phyloP scores from a whole-genome alignment of 2,329 filamentous ascomycete genomes.

The Cryphonectria radicalis region DNA sequence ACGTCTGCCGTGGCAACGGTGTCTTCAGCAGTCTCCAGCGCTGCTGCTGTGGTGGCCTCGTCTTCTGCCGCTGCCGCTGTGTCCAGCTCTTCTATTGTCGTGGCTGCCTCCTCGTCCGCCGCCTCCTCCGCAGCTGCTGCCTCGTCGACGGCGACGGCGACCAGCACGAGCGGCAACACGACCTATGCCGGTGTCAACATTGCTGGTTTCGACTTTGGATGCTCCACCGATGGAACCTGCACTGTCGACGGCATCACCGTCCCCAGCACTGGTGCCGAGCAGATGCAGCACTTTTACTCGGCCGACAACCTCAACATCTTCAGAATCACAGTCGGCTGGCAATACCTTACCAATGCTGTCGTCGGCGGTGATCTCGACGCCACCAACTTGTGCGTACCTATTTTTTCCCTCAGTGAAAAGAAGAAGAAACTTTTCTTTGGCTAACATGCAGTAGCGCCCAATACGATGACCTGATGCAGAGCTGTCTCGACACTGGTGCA shows the following conservation, averaged over 20 bases:
- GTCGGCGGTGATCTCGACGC: slow-evolving; percentile 48
- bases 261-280: slow-evolving; percentile 39
- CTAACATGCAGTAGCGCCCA: slow-evolving; percentile 32
- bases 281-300: slow-evolving; percentile 61
- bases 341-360: slow-evolving; percentile 51
- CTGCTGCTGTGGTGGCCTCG: neutral
- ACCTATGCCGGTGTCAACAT: slow-evolving; percentile 45
- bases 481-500: slow-evolving; percentile 51
- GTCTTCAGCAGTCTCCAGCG: neutral
- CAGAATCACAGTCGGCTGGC: slow-evolving; percentile 59
- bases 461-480: slow-evolving; percentile 56
- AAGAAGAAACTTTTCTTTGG: neutral
- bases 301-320: slow-evolving; percentile 60
- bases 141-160: slow-evolving; percentile 2
- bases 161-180: slow-evolving; percentile 17
- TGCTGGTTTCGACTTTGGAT: slow-evolving; percentile 55
- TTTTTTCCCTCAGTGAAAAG: neutral
- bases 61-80: neutral
- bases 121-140: neutral
- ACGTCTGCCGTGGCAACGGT: neutral
- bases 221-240: slow-evolving; percentile 46
- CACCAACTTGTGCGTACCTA: slow-evolving; percentile 38
- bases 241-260: slow-evolving; percentile 33
- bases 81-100: slow-evolving; percentile 3
- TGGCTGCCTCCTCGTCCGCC: slow-evolving; percentile 8